Base-by-base conservation (phyloP, 2,329 filamentous ascomycete genomes). In the Ploettnerulaceae sp. region DNA sequence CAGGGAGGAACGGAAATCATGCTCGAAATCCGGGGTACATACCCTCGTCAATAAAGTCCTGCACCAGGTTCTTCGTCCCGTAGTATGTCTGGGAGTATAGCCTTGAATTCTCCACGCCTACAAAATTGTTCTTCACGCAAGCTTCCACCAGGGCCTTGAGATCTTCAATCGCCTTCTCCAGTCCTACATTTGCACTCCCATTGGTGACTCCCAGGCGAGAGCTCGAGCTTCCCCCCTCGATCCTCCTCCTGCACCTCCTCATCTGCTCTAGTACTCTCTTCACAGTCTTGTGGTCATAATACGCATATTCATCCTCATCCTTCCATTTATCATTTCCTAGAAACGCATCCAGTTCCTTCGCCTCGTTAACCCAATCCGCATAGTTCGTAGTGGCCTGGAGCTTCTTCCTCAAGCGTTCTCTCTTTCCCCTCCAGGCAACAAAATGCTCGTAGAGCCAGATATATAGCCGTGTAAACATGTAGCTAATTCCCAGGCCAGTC, bases 81-180 rank as follows among this genome's bases (percentile, higher is more conserved):
- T 89, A 95, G 64, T 98, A 98, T 3, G 91, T 95, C 69, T 97
- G 90, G 60, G 88, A 95, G 65, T 98, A 98, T n/a, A 98, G 70
- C 45, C 89, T 79, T 7, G 91, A 82, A 60, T 95, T 97, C 66
- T 98, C 93, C 11, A 95, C 83, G 0, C 93, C 93, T 14, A 88
- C 89, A 67, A 97, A 98, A 63, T 98, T 97, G 67, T 90, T 95
- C 75, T 96, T 98, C 58, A 96, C 85, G 64, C 90, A 97, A 11
- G 87, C 88, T 69, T 95, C 89, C 15, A 94, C 72, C 49, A 97
- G 68, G 1, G 76, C 76, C 52, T 82, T 84, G 45, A 98, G 73
- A 45, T 93, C 88, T 53, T 91, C 84, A 2, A 89, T 71, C 0
- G 82, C 75, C 48, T 76, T 71, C 64, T 66, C 64, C 4, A 61